Percentiles rank a stretch among this genome's conserved stretches.
phyloP scores from a whole-genome alignment of 495 filamentous ascomycete genomes.

The Penicillium desertorum region DNA sequence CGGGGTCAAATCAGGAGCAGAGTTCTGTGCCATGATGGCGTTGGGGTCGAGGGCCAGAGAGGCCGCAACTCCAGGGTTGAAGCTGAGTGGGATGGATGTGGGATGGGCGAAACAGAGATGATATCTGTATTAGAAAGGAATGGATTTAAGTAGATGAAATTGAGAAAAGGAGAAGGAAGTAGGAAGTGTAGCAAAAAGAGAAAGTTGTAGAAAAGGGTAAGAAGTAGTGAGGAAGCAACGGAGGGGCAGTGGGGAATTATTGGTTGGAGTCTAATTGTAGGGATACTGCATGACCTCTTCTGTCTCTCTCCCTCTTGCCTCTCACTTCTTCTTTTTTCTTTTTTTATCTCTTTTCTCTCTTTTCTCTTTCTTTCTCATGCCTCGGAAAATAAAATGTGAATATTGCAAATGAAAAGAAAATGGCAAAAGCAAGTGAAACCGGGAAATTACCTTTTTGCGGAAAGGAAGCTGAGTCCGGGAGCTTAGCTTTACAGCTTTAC shows the following conservation, averaged over 20 bases:
- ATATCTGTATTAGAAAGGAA: slow-evolving; percentile 15
- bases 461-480: slow-evolving; percentile 2
- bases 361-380: not conserved
- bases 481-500: not conserved
- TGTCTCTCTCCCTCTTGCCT: not conserved
- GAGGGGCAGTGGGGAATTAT: slow-evolving; percentile 28
- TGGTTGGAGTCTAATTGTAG: slow-evolving; percentile 28
- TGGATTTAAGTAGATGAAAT: not conserved
- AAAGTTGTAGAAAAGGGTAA: not conserved
- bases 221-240: slow-evolving; percentile 4
- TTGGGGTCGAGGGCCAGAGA: slow-evolving; percentile 30
- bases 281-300: slow-evolving; percentile 10
- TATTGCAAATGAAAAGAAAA: not conserved
- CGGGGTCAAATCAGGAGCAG: slow-evolving; percentile 58
- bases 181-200: not conserved
- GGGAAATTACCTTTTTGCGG: not conserved
- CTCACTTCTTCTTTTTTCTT: too few species aligned
- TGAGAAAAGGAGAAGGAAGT: not conserved
- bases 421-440: not conserved
- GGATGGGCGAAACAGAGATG: slow-evolving; percentile 17
- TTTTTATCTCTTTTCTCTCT: not conserved
- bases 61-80: slow-evolving; percentile 33
- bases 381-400: not conserved
- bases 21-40: slow-evolving; percentile 51
- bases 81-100: slow-evolving; percentile 23